Evolutionary conservation across 176 grass and related monocot species (phyloP), one percentile per base, ranked within the genome.

Genomic region (Avena sativa): DNA sequence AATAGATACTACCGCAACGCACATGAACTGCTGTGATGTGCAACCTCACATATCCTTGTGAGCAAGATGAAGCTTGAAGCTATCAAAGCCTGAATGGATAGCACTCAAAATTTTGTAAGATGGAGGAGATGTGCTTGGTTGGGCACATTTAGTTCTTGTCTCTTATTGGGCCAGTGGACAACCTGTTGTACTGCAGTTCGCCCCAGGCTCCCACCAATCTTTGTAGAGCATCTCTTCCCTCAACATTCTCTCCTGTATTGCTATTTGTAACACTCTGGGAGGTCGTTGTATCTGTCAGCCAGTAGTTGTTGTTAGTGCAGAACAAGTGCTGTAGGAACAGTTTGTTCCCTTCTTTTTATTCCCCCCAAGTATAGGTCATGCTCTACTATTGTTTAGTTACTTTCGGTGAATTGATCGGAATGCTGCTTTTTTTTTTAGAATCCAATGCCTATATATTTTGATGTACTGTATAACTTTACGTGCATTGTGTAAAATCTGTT

Each of bases 1-100:
- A 95, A 95, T 34, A 92, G 93, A 87, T 95, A 98, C 52, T 95
- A 95, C 58, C 84, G 88, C 28, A 23, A 94, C 5, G 87, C 92
- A 26, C 93, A 98, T 76, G 73, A 73, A 51, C 69, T 98, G 65
- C 87, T 93, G 91, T 94, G 88, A 85, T 71, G 47, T 51, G 8
- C 38, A 20, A 71, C 69, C 51, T 88, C 71, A 20, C 48, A 58
- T 12, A 21, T 78, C 7, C 2, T 6, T 6, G 15, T 48, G 36
- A 58, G 17, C 21, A 44, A 20, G 23, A 8, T 11, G 1, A 81
- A 75, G 83, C 58, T 34, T 72, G 67, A 46, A 89, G 78, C 71
- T 86, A 60, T 82, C 72, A 79, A 79, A 71, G 70, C 68, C 70
- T 38, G 64, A 67, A 16, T 53, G 79, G 81, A 51, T 52, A 80